Base-by-base conservation (phyloP, 441 rosid genomes). In the Raphanus hybrid region DNA sequence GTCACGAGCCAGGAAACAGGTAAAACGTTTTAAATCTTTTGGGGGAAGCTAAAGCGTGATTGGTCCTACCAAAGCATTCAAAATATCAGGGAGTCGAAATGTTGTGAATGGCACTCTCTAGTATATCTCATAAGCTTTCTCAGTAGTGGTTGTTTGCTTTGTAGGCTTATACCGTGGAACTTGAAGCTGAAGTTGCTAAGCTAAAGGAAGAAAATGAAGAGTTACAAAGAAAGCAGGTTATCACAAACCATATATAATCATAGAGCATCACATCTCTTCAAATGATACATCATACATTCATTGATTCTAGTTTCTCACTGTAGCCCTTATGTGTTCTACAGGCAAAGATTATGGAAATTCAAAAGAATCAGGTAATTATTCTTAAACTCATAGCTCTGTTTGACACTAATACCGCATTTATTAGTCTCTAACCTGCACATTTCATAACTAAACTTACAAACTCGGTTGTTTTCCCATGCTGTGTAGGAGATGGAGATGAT, bases 1-100 rank as follows among this genome's bases (percentile, higher is more conserved):
- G 63, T 96, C 98, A n/a, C 85, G 97, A 11, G 99, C 99, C 35
- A 90, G 99, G 23, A 96, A 96, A 80, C 98, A 96, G 98, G 99
- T 95, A 82, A 83, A 69, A 4, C 4, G 6, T 66, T 68, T 29
- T 1, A 54, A 23, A 23, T 29, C 34, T 29, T 29, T 29, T 29
- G 34, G 34, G 34, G 34, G 5, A 29, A 29, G 34, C 5, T 29
- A 29, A 29, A 29, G 34, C 34, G 34, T 29, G 34, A 29, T 5
- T 29, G 4, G 34, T 29, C 34, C 34, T 29, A 29, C 34, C 34
- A 29, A 29, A 29, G 34, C 34, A 29, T 29, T 29, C 34, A 29
- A 29, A 29, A 29, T 23, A 23, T 23, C 26, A 23, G 26, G 26
- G 26, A 23, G 26, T 23, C 26, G 26, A 23, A 23, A 23, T 23